Evolutionary conservation across 768 basidiomycete genomes (phyloP).

Genomic region (Russula foetens): DNA sequence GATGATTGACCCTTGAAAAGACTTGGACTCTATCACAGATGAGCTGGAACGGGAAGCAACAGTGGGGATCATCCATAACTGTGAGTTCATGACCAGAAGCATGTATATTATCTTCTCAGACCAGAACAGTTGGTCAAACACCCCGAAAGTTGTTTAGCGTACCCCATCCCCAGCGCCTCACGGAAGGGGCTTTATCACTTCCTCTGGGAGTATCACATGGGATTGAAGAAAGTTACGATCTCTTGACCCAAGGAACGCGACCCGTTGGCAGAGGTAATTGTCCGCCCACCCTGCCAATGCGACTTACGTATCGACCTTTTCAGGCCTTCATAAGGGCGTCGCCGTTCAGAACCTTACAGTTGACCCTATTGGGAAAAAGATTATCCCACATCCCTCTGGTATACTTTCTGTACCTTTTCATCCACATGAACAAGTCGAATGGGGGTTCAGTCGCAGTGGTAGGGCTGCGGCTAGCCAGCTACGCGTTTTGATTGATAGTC

Average conservation of each 20-base stretch:
- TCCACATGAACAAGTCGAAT: constrained; percentile 64
- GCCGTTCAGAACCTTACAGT: constrained; percentile 45
- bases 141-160: constrained; percentile 74
- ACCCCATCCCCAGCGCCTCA: constrained; percentile 69
- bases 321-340: constrained; percentile 42
- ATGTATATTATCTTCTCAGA: background rate
- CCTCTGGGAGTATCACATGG: constrained; percentile 68
- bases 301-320: background rate
- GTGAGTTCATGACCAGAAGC: constrained; percentile 34
- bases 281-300: background rate
- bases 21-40: constrained; percentile 80
- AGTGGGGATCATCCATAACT: constrained; percentile 93
- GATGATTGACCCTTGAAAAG: constrained; percentile 30
- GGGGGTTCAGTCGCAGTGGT: constrained; percentile 38
- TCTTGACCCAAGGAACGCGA: constrained; percentile 49
- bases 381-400: constrained; percentile 56
- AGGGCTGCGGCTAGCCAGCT: constrained; percentile 43
- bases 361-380: constrained; percentile 50
- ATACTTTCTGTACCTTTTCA: constrained; percentile 48
- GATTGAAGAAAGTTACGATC: constrained; percentile 74
- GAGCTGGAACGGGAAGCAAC: constrained; percentile 86
- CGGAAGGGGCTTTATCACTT: constrained; percentile 63
- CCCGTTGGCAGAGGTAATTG: constrained; percentile 45
- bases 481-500: constrained; percentile 53
- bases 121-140: constrained; percentile 72